These are phyloP conservation scores for Macadamia tetraphylla DNA, from an alignment of 164 flowering plant genomes.

Conservation along the genomic window DNA sequence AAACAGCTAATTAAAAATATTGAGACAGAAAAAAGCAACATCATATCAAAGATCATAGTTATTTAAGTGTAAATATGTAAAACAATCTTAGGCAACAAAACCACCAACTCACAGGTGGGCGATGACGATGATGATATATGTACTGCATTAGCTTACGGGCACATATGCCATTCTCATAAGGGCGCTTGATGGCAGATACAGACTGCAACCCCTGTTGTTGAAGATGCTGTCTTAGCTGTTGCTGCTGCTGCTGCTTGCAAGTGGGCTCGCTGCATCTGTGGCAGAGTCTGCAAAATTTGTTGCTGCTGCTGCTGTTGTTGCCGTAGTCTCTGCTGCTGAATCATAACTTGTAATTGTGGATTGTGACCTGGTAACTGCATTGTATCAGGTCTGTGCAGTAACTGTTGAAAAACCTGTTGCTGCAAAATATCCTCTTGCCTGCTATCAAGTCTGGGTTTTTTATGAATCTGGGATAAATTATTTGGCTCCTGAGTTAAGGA, in stretches of 20 bases:
- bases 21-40: neutral
- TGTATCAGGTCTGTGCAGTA: constrained; percentile 71
- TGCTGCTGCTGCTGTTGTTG: constrained; percentile 56
- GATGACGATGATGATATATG: constrained; percentile 83
- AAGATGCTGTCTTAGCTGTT: constrained; percentile 58
- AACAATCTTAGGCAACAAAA: neutral
- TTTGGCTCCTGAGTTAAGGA: constrained; percentile 60
- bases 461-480: constrained; percentile 56
- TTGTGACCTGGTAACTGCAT: constrained; percentile 61
- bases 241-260: constrained; percentile 66
- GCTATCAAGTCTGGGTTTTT: constrained; percentile 78
- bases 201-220: constrained; percentile 66
- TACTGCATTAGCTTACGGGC: constrained; percentile 94
- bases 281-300: constrained; percentile 69
- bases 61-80: too few relatives aligned
- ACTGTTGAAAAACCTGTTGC: constrained; percentile 77
- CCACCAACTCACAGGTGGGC: constrained; percentile 61
- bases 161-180: constrained; percentile 83
- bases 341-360: constrained; percentile 71
- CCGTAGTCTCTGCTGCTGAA: constrained; percentile 78
- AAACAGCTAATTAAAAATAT: neutral
- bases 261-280: constrained; percentile 65
- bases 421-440: constrained; percentile 76
- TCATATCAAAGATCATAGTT: neutral
- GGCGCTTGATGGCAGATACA: constrained; percentile 44